Evolutionary conservation across 129 eudicot genomes (phyloP), one percentile per base, ranked within the genome.

Genomic region (Centrapalus pauciflorus): DNA sequence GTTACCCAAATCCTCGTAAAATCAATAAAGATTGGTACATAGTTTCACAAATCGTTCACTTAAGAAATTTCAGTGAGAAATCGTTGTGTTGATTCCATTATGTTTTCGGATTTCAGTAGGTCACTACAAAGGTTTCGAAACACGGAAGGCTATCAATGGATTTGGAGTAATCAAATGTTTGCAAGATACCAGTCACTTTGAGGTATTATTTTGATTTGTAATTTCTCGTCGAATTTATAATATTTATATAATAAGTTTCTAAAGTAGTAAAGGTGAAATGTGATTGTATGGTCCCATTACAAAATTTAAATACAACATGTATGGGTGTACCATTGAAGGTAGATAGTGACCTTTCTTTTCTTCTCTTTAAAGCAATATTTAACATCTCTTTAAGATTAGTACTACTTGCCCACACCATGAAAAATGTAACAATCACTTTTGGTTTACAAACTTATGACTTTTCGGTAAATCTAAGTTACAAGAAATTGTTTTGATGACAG

Each of bases 291-390:
- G 71, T 48, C 79, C 82, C 81, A 63, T 75, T 43, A 60, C 52
- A 70, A 64, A 61, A 78, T 46, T 73, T 59, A 43, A 69, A 75
- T 69, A 63, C 73, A 65, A 66, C 60, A 56, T 59, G 35, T 67
- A 74, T 34, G 27, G 24, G 19, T 32, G 63, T 55, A 56, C 45
- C 38, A 49, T 24, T 49, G 79, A 46, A 65, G 84, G 55, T 67
- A 61, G 67, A 77, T 81, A 63, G 78, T 55, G 72, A 73, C 78
- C 77, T 73, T 84, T 62, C 59, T 46, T 60, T 48, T 46, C 85
- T 72, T 90, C 87, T 87, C 89, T 84, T 90, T 72, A 70, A 90
- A 86, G 97, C 68, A 29, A 86, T 84, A 87, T 73, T 72, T 84
- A 24, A 54, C 72, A 27, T 64, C 48, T 55, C 78, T 55, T 73